These are phyloP conservation scores for Pontederia paniculata DNA, from an alignment of 176 grass and related monocot genomes.

Conservation along the genomic window DNA sequence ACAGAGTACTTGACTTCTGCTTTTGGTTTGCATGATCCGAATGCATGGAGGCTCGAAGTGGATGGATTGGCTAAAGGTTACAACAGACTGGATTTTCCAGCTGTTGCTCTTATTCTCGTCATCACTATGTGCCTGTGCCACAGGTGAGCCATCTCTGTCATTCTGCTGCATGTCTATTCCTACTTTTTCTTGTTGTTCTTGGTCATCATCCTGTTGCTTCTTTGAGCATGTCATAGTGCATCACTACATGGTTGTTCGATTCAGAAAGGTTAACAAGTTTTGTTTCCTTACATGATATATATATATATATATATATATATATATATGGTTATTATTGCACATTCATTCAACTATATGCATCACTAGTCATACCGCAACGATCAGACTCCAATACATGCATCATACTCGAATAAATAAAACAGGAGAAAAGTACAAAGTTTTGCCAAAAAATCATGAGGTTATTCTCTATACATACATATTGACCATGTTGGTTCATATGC, in stretches of 20 bases:
- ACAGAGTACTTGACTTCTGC: conserved; percentile 17
- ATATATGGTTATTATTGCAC: too few relatives aligned
- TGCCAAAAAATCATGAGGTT: too few relatives aligned
- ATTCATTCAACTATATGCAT: too few relatives aligned
- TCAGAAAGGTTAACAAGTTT: too few relatives aligned
- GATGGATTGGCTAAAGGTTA: conserved; percentile 10
- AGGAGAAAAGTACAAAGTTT: too few relatives aligned
- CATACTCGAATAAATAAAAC: too few relatives aligned
- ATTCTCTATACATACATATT: not conserved
- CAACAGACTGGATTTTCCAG: conserved; percentile 20
- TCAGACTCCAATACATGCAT: too few relatives aligned
- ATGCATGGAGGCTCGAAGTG: conserved; percentile 16
- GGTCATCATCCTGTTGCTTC: not conserved
- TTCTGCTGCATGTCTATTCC: not conserved
- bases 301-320: too few relatives aligned
- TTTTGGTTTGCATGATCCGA: conserved; percentile 9
- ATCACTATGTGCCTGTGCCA: conserved; percentile 22
- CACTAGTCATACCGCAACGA: too few relatives aligned
- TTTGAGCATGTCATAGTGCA: not conserved
- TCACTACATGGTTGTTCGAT: not conserved
- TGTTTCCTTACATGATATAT: too few relatives aligned
- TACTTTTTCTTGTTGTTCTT: not conserved
- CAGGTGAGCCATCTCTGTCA: conserved; percentile 2
- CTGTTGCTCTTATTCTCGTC: conserved; percentile 19
- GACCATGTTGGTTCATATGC: not conserved